phyloP scores from a whole-genome alignment of 257 asterid genomes.

The Leptodermis oblonga region DNA sequence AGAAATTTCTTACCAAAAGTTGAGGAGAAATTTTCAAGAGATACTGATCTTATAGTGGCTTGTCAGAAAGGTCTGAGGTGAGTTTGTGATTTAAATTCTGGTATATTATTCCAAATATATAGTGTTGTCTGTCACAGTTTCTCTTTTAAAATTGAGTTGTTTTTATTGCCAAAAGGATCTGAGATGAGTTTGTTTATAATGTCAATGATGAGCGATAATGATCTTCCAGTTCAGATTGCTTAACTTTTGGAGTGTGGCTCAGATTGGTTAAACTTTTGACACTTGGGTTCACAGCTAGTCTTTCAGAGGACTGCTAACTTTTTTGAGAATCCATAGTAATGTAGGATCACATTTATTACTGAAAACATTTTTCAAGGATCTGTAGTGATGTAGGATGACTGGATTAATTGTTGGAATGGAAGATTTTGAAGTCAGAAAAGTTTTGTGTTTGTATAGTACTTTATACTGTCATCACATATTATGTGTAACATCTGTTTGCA shows the following conservation, averaged over 20 bases:
- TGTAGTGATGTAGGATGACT: background rate
- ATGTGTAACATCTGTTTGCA: background rate
- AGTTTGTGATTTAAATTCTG: constrained; percentile 23
- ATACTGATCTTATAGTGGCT: constrained; percentile 77
- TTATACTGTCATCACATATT: background rate
- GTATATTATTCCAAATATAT: background rate
- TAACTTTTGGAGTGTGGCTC: background rate
- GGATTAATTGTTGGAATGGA: background rate
- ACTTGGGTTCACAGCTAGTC: background rate
- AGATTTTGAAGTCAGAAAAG: background rate
- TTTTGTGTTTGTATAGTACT: background rate
- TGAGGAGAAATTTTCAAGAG: constrained; percentile 68
- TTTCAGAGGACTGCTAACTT: background rate
- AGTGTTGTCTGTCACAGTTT: background rate
- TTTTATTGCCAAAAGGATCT: too few relatives aligned
- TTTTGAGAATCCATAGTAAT: too few relatives aligned
- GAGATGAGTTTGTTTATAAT: too few relatives aligned
- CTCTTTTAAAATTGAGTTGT: background rate
- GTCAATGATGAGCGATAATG: background rate
- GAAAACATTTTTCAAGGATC: too few relatives aligned
- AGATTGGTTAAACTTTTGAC: background rate
- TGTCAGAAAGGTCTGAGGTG: constrained; percentile 99
- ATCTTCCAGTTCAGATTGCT: background rate
- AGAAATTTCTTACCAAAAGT: constrained; percentile 68
- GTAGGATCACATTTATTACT: too few relatives aligned